Conservation (phyloP, 1,139 yeast species). For the Nakaseomyces uthaithaninus region DNA sequence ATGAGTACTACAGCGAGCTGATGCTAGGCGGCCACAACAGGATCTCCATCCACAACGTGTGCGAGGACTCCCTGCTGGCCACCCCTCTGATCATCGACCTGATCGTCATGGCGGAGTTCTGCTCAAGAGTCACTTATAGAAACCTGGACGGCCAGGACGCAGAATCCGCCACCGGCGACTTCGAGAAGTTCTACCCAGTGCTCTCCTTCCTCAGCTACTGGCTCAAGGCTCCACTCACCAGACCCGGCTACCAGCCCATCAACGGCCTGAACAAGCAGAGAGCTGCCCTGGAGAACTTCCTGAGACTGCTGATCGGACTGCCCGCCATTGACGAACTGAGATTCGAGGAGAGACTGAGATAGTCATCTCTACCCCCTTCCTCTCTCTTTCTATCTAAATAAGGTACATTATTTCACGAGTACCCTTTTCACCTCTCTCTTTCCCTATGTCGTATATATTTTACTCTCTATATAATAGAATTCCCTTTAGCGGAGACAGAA, state of each 20-base stretch:
- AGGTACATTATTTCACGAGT: no score
- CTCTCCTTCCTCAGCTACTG: conserved; percentile 85
- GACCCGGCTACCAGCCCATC: conserved; percentile 84
- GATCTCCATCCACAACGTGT: conserved; percentile 86
- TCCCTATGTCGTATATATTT: no score
- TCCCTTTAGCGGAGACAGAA: no score
- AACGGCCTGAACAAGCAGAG: conserved; percentile 95
- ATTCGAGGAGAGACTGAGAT: conserved; percentile 74
- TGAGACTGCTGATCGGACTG: conserved; percentile 83
- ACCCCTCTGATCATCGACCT: conserved; percentile 90
- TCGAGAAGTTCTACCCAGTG: conserved; percentile 72
- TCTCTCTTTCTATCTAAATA: no score
- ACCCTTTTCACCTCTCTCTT: no score
- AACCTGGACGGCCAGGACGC: conserved; percentile 31
- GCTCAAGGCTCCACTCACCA: conserved; percentile 93
- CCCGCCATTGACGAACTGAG: conserved; percentile 87
- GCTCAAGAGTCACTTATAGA: conserved; percentile 76
- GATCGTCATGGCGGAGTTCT: conserved; percentile 82
- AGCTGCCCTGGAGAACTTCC: conserved; percentile 80
- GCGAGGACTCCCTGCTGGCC: conserved; percentile 92
- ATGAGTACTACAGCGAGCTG: conserved; percentile 90
- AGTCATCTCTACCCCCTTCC: no score
- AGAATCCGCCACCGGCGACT: conserved; percentile 37
- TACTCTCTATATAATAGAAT: no score
- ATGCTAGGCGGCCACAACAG: conserved; percentile 98